Evolutionary conservation across 2,329 filamentous ascomycete genomes (phyloP).

Genomic region (Pseudofabraea citricarpa): DNA sequence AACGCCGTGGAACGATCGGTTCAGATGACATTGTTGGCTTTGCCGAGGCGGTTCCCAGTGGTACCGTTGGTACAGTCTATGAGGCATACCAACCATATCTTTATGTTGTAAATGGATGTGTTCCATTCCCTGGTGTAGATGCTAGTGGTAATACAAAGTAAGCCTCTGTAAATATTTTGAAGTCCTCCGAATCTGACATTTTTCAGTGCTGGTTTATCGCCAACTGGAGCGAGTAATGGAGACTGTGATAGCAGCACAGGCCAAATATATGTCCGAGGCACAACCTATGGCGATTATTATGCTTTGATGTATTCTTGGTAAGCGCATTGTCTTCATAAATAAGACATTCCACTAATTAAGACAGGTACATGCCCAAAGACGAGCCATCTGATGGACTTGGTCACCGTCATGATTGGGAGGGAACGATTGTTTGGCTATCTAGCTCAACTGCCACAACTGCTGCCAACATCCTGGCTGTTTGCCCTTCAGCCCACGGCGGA

Average conservation of each 20-base stretch:
- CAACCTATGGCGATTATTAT: constrained; percentile 34
- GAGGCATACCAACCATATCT: constrained; percentile 52
- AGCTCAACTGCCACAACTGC: constrained; percentile 24
- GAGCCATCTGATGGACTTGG: constrained; percentile 34
- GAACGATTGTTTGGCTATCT: constrained; percentile 46
- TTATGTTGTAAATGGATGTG: constrained; percentile 53
- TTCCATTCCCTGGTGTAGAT: constrained; percentile 59
- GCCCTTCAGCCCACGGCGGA: constrained; percentile 45
- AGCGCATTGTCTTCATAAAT: constrained; percentile 28
- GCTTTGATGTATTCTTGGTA: constrained; percentile 48
- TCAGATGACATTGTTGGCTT: constrained; percentile 48
- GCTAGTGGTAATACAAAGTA: constrained; percentile 51
- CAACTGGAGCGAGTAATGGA: constrained; percentile 32
- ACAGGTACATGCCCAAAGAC: constrained; percentile 45
- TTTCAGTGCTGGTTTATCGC: constrained; percentile 19
- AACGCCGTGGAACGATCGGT: constrained; percentile 34
- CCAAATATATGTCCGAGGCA: constrained; percentile 44
- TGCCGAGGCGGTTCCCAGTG: constrained; percentile 44
- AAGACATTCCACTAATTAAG: constrained; percentile 10
- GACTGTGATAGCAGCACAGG: constrained; percentile 40
- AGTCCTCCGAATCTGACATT: neutral
- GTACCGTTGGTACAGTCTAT: constrained; percentile 41
- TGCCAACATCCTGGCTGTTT: constrained; percentile 40
- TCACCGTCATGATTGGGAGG: constrained; percentile 53
- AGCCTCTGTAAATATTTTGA: constrained; percentile 9